A percentile compares a stretch with the other conserved stretches of the same genome.
These are phyloP conservation scores for Sclerotinia borealis DNA, from an alignment of 2,329 filamentous ascomycete genomes.

Conservation along the genomic window DNA sequence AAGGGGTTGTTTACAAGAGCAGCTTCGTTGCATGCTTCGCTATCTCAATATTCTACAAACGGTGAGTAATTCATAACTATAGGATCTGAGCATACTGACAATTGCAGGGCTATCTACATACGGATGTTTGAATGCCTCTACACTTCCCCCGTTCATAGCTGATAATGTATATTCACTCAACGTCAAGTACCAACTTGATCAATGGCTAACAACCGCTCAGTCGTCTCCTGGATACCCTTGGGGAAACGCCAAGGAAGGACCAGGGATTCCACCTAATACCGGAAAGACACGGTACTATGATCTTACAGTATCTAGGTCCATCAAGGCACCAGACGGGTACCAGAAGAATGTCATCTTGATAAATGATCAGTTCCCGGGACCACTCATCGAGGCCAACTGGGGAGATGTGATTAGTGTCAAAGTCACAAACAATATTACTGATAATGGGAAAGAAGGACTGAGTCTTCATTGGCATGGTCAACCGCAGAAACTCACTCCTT, in stretches of 20 bases:
- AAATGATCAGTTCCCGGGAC: conserved; percentile 32
- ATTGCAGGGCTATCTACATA: conserved; percentile 20
- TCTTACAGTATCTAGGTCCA: conserved; percentile 27
- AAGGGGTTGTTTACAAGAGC: conserved; percentile 3
- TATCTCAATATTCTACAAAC: conserved; percentile 12
- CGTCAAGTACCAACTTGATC: not conserved
- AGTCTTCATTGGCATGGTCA: conserved; percentile 43
- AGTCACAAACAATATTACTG: conserved; percentile 60
- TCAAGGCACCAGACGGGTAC: conserved; percentile 35
- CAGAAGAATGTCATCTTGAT: conserved; percentile 46
- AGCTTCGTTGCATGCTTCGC: conserved; percentile 5
- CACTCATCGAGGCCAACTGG: conserved; percentile 31
- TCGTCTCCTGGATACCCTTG: conserved; percentile 44
- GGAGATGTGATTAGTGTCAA: conserved; percentile 48
- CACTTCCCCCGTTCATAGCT: conserved; percentile 36
- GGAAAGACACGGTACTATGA: conserved; percentile 34
- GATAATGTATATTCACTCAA: conserved; percentile 33
- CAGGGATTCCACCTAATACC: conserved; percentile 30
- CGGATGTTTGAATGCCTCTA: conserved; percentile 31
- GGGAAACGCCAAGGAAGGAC: conserved; percentile 37
- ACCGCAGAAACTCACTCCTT: conserved; percentile 34
- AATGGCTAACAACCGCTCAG: not conserved
- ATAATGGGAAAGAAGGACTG: conserved; percentile 29
- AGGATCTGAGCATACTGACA: not conserved
- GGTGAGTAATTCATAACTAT: not conserved